phyloP scores from a whole-genome alignment of 768 basidiomycete species.

The Rhodotorula graminis region DNA sequence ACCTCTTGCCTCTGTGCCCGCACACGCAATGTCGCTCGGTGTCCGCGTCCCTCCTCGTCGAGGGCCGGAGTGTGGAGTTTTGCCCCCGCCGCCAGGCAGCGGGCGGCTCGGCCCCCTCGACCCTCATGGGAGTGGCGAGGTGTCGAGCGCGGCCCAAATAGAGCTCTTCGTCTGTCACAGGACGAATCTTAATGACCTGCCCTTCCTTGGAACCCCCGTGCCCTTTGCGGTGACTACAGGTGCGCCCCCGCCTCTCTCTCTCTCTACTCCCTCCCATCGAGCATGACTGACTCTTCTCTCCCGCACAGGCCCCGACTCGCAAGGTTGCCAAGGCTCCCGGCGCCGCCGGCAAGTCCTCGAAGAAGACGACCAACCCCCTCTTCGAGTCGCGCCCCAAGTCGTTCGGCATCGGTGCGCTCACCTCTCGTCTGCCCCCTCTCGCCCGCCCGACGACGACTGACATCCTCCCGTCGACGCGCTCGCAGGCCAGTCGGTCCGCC shows the following conservation, averaged over 20 bases:
- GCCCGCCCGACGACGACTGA: not conserved
- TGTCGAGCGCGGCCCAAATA: constrained; percentile 1
- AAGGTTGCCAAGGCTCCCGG: constrained; percentile 56
- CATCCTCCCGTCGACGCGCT: not conserved
- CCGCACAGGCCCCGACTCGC: constrained; percentile 19
- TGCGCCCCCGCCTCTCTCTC: not conserved
- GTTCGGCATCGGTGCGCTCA: constrained; percentile 79
- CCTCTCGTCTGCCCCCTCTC: no score
- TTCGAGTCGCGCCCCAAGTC: constrained; percentile 86
- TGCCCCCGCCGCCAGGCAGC: not conserved
- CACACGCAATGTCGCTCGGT: not conserved
- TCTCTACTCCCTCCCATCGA: not conserved
- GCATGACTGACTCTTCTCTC: not conserved
- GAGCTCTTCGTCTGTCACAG: constrained; percentile 26
- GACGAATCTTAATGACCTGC: constrained; percentile 38
- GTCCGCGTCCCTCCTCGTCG: constrained; percentile 13
- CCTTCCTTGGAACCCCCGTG: not conserved
- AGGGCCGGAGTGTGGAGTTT: constrained; percentile 17
- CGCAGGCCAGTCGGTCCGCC: constrained; percentile 87
- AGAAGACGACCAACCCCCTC: constrained; percentile 86
- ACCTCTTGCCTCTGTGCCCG: not conserved
- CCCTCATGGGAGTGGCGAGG: not conserved
- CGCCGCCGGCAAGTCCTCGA: constrained; percentile 58
- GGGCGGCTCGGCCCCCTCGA: constrained; percentile 6
- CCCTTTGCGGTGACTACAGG: constrained; percentile 6